phyloP scores from a whole-genome alignment of 2,329 filamentous ascomycete genomes.

The Graphilbum fragrans region DNA sequence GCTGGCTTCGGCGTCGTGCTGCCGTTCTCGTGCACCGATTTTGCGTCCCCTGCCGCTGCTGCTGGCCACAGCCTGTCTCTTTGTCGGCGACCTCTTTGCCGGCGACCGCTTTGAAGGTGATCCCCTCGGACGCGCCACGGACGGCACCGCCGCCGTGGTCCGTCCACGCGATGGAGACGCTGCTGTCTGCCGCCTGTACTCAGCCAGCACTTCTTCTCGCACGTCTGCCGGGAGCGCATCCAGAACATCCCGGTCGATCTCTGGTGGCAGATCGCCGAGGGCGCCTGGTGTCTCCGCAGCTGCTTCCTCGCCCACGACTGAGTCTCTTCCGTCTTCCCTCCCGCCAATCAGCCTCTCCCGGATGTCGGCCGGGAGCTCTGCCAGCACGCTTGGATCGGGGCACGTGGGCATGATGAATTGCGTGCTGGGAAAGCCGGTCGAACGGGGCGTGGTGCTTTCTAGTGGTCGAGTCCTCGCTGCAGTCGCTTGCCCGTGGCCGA shows the following conservation, averaged over 20 bases:
- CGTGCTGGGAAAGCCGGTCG: slow-evolving; percentile 44
- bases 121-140: too few species aligned
- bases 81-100: too few species aligned
- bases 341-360: slow-evolving; percentile 58
- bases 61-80: too few species aligned
- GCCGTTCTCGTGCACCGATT: too few species aligned
- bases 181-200: slow-evolving; percentile 51
- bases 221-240: slow-evolving; percentile 74
- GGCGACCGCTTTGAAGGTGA: too few species aligned
- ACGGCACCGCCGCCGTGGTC: too few species aligned
- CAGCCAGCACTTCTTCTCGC: slow-evolving; percentile 62
- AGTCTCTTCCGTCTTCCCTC: neutral
- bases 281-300: slow-evolving; percentile 10
- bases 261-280: slow-evolving; percentile 42
- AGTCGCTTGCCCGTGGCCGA: neutral
- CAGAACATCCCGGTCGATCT: slow-evolving; percentile 78
- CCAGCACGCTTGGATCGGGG: slow-evolving; percentile 68
- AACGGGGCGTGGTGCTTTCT: slow-evolving; percentile 13
- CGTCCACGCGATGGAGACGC: neutral
- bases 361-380: slow-evolving; percentile 76
- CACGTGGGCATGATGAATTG: slow-evolving; percentile 87
- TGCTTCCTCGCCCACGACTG: slow-evolving; percentile 13
- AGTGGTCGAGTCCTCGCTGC: slow-evolving; percentile 22
- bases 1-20: too few species aligned
- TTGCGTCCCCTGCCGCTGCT: too few species aligned